Percentiles rank a stretch among this genome's conserved stretches.
phyloP scores from a whole-genome alignment of 1,284 basidiomycete species.

The Sporisorium graminicola region DNA sequence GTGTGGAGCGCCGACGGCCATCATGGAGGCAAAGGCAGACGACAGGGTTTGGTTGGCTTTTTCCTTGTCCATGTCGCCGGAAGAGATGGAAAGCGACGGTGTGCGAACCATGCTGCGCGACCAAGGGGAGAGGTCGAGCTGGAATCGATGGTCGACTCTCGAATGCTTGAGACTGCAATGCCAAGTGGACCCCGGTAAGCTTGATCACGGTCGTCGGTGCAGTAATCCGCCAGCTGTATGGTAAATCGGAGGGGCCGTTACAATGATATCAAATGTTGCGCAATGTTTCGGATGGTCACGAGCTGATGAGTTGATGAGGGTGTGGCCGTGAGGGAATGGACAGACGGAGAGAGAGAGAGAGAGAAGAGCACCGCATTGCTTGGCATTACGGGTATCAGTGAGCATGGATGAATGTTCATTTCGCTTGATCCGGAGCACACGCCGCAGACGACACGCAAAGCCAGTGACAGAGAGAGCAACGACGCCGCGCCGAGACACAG shows the following conservation, averaged over 20 bases:
- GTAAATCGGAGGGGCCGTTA: background rate
- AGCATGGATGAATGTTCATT: background rate
- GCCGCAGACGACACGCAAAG: slow-evolving; percentile 10
- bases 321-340: background rate
- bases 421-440: slow-evolving; percentile 2
- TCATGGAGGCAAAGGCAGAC: slow-evolving; percentile 48
- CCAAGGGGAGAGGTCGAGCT: background rate
- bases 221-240: background rate
- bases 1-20: slow-evolving; percentile 39
- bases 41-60: slow-evolving; percentile 31
- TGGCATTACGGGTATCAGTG: slow-evolving; percentile 4
- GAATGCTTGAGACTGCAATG: background rate
- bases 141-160: background rate
- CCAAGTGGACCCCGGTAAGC: background rate
- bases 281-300: too few relatives aligned
- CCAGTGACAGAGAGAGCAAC: background rate
- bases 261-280: background rate
- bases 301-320: background rate
- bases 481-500: background rate
- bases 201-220: background rate
- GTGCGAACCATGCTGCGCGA: slow-evolving; percentile 32
- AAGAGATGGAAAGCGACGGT: slow-evolving; percentile 27
- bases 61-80: slow-evolving; percentile 35
- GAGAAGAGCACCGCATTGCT: slow-evolving; percentile 3
- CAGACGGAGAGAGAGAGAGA: background rate